Evolutionary conservation across 768 basidiomycete genomes (phyloP), one percentile per base, ranked within the genome.

Genomic region (Tylopilus subfusipes): DNA sequence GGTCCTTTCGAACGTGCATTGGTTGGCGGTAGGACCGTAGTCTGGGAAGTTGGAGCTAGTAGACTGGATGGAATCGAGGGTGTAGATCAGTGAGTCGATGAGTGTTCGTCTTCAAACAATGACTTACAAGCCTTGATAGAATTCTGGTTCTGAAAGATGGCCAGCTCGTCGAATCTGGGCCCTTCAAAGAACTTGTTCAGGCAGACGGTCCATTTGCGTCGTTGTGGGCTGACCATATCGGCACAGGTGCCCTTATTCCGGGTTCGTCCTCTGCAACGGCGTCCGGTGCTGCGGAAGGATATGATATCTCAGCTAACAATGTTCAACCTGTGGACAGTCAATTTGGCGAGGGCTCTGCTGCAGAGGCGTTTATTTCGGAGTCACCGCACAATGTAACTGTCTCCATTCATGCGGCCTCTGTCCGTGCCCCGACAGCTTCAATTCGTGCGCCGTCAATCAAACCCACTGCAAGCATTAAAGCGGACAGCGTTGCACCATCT

Each of bases 131-230:
- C 1, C 1, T 55, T 58, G 31, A 59, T 65, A 91, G 90, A 52
- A 97, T 98, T 63, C 73, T 96, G 48, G 93, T 97, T 24, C 82
- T 98, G 55, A 89, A 90, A 61, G 88, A 97, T 64, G 95, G 96
- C 5, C 82, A 85, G 64, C 86, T 98, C 42, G 76, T 88, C 36
- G 96, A 98, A 70, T 81, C 82, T 55, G 93, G 93, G 10, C 81
- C 72, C 39, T 92, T 93, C 69, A 82, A 80, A 54, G 90, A 94
- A 56, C 76, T 97, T 30, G 72, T 94, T 43, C 82, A 83, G 29
- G 71, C 73, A 42, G 80, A 87, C 59, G 90, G 90, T 48, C 64
- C 83, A 36, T 94, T 93, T 62, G 87, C 90, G 13, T 76, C 81
- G 1, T 88, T 95, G 89, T 97, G 94, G 93, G 84, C 88, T 1